Evolutionary conservation across 305 asterid genomes (phyloP).

Genomic region (Solanum hybrid): DNA sequence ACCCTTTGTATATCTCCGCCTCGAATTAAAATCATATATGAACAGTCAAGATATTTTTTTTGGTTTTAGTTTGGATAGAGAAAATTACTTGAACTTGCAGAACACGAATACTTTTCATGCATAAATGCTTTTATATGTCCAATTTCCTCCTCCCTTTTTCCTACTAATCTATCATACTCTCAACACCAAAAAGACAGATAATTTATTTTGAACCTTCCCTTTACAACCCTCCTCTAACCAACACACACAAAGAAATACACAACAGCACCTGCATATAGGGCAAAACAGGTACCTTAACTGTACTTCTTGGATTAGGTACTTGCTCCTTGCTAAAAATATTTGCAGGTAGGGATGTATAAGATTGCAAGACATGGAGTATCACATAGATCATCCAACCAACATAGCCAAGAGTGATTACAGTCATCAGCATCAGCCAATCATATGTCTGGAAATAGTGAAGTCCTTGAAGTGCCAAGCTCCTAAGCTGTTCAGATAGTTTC

Average conservation of each 20-base stretch:
- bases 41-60: neutral
- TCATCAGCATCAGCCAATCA: slow-evolving; percentile 96
- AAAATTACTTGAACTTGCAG: neutral
- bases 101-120: neutral
- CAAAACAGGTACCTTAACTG: slow-evolving; percentile 39
- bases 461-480: slow-evolving; percentile 80
- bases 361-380: slow-evolving; percentile 70
- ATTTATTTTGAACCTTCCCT: neutral
- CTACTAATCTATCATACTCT: neutral
- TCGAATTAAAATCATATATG: neutral
- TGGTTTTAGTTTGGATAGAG: neutral
- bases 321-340: slow-evolving; percentile 35
- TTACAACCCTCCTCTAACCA: neutral
- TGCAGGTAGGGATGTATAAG: slow-evolving; percentile 64
- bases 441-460: slow-evolving; percentile 92
- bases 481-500: slow-evolving; percentile 60
- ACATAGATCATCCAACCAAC: slow-evolving; percentile 94
- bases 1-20: neutral
- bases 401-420: slow-evolving; percentile 81
- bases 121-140: neutral
- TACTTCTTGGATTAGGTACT: slow-evolving; percentile 30
- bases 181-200: neutral
- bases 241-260: neutral
- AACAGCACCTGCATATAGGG: neutral
- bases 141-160: neutral